Evolutionary conservation across 2,329 filamentous ascomycete species (phyloP), one percentile per base, ranked within the genome.

Genomic region (Exutisphaerella laricina): DNA sequence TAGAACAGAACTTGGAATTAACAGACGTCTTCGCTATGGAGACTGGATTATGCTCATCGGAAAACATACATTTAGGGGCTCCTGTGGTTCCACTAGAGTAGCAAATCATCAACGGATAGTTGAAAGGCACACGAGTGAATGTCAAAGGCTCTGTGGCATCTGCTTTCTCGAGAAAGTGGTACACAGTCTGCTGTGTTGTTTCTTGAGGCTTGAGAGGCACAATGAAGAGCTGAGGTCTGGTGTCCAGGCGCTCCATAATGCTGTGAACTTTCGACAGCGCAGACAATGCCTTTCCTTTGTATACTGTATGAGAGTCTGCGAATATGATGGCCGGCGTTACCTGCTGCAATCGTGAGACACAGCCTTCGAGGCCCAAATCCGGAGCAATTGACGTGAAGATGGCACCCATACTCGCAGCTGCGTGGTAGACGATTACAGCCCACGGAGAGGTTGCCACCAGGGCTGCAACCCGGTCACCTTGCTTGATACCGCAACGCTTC

Each of bases 321-420:
- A 70, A 69, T 5, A 70, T 50, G 3, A 70, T 57, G 2, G 52
- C 58, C 1, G 68, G 67, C 5, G 59, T 58, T 18, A 70, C 65
- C 49, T 70, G 67, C 39, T 62, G 56, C 22, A 70, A 48, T 17
- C 68, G 56, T 5, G 61, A 60, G 4, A 68, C 55, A 56, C 65
- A 62, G 4, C 62, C 62, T 40, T 60, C 54, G 1, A 53, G 37
- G 2, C 69, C 69, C 37, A 70, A 59, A 52, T 71, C 69, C 1
- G 68, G 67, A n/a, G 62, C 59, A 48, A 71, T 69, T 8, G 60
- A 67, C 1, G 67, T 69, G 55, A 67, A 71, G 32, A 70, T 65
- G 4, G 66, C 68, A 4, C 67, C 68, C 17, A 71, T 64, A 12
- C 62, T 63, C 3, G 66, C 66, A 16, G 57, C 58, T 7, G 51